These are phyloP conservation scores for Solanum etuberosum DNA, from an alignment of 257 asterid genomes.

Conservation along the genomic window DNA sequence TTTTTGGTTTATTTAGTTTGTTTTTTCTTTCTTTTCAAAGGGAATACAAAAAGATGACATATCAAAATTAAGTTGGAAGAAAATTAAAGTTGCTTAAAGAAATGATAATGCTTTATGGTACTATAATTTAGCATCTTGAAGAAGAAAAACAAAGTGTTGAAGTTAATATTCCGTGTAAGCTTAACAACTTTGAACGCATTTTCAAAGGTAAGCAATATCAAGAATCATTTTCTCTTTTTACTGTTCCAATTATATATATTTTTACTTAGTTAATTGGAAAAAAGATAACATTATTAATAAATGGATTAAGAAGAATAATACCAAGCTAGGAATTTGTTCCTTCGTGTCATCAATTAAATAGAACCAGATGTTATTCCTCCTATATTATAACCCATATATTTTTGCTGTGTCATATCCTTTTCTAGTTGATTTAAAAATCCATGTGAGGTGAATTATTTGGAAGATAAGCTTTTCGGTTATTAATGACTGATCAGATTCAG, in stretches of 20 bases:
- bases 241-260: background rate
- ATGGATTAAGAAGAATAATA: background rate
- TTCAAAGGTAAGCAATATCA: slow-evolving; percentile 32
- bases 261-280: background rate
- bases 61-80: background rate
- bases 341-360: background rate
- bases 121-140: background rate
- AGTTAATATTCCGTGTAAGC: slow-evolving; percentile 34
- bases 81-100: slow-evolving; percentile 23
- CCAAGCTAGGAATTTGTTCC: slow-evolving; percentile 27
- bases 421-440: no score
- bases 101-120: slow-evolving; percentile 17
- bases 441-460: background rate
- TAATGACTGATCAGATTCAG: background rate
- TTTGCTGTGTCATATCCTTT: background rate
- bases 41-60: background rate
- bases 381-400: background rate
- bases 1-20: background rate
- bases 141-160: slow-evolving; percentile 13
- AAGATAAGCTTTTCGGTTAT: background rate
- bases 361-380: background rate
- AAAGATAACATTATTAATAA: background rate
- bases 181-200: slow-evolving; percentile 21
- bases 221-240: slow-evolving; percentile 9
- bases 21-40: background rate